Percentiles rank a stretch among this genome's conserved stretches.
These are phyloP conservation scores for Grosmannia penicillata DNA, from an alignment of 2,329 filamentous ascomycete species.

Conservation along the genomic window DNA sequence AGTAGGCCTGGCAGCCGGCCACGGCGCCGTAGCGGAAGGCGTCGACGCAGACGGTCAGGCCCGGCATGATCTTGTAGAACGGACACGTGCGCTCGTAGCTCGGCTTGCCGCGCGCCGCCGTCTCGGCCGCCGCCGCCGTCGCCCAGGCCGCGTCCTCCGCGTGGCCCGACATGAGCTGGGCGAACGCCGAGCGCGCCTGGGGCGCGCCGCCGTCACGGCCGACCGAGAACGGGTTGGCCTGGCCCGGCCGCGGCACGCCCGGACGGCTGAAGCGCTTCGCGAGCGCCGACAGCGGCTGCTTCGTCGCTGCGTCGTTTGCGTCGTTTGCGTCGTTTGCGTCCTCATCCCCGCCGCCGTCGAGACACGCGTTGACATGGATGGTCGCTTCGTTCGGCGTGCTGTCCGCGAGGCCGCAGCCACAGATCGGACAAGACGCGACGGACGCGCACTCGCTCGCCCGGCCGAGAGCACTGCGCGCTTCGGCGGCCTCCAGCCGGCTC, in stretches of 20 bases:
- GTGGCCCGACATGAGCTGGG: conserved; percentile 83
- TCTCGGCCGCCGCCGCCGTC: conserved; percentile 65
- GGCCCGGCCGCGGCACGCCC: conserved; percentile 60
- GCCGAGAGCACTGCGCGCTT: conserved; percentile 26
- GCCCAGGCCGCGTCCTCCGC: conserved; percentile 87
- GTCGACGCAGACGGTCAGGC: conserved; percentile 85
- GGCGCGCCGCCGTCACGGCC: conserved; percentile 14
- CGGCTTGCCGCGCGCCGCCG: conserved; percentile 65
- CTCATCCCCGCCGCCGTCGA: too few species aligned
- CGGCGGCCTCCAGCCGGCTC: conserved; percentile 46
- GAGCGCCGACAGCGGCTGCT: conserved; percentile 18
- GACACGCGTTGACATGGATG: conserved; percentile 79
- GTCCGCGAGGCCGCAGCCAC: conserved; percentile 47
- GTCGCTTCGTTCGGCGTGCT: conserved; percentile 53
- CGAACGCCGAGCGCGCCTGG: conserved; percentile 59
- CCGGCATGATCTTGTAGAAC: conserved; percentile 96
- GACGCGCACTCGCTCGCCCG: conserved; percentile 17
- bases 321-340: too few species aligned
- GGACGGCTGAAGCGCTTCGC: conserved; percentile 52
- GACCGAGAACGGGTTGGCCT: conserved; percentile 61
- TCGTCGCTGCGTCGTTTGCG: not conserved
- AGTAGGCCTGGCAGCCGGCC: conserved; percentile 84
- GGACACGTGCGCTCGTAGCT: conserved; percentile 85
- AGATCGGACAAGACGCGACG: conserved; percentile 57
- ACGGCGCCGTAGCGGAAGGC: conserved; percentile 93